These are phyloP conservation scores for Apiospora rasikravindrae DNA, from an alignment of 2,329 filamentous ascomycete species.

Conservation along the genomic window DNA sequence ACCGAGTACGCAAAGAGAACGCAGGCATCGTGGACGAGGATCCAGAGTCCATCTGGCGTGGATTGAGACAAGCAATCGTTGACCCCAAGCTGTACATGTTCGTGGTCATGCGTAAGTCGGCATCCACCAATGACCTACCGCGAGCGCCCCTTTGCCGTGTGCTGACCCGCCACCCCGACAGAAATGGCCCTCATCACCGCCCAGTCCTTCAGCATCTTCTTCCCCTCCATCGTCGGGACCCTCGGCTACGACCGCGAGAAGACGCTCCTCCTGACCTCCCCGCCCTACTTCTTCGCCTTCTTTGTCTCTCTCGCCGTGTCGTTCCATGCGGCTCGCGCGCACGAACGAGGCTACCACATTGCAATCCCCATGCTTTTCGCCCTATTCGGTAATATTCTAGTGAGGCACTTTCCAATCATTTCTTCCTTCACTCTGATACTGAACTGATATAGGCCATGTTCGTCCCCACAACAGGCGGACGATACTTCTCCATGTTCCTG, in stretches of 20 bases:
- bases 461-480: conserved; percentile 30
- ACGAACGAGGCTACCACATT: conserved; percentile 55
- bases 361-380: conserved; percentile 39
- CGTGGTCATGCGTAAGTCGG: conserved; percentile 26
- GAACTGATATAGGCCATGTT: conserved; percentile 21
- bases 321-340: conserved; percentile 49
- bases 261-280: conserved; percentile 54
- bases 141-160: not conserved
- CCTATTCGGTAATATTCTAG: not conserved
- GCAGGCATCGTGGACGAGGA: conserved; percentile 24
- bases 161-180: not conserved
- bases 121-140: not conserved
- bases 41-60: conserved; percentile 39
- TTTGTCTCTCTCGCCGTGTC: conserved; percentile 44
- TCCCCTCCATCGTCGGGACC: conserved; percentile 45
- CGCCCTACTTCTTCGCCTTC: conserved; percentile 39
- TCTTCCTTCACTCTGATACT: not conserved
- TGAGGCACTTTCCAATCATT: not conserved
- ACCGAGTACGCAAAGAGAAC: conserved; percentile 34
- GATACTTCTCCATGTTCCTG: conserved; percentile 32
- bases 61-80: conserved; percentile 45
- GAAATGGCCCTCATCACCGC: not conserved
- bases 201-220: conserved; percentile 28
- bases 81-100: conserved; percentile 51
- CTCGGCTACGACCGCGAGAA: conserved; percentile 49